A percentile compares a stretch with the other conserved stretches of the same genome.
These are phyloP conservation scores for Fusarium annulatum DNA, from an alignment of 2,329 filamentous ascomycete genomes.

Conservation along the genomic window DNA sequence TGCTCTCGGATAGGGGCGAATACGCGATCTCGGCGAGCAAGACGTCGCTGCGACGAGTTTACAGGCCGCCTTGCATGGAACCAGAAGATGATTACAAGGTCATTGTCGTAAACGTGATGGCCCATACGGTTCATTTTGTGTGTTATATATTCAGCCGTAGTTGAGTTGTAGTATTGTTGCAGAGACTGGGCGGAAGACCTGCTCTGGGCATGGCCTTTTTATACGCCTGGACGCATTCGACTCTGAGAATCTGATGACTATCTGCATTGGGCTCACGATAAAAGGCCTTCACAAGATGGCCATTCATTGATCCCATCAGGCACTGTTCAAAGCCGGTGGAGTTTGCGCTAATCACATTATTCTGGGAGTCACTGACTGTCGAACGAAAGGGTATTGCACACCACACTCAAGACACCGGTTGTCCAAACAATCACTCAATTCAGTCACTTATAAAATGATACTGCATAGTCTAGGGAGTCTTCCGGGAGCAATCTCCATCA, in stretches of 20 bases:
- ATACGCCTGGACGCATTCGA: no score
- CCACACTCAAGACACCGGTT: neutral
- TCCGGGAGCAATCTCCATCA: rapidly evolving
- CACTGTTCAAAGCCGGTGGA: neutral
- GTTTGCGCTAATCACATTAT: rapidly evolving
- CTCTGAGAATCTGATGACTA: no score
- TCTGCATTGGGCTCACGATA: no score
- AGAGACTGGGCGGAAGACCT: neutral
- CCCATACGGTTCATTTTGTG: neutral
- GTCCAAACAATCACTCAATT: rapidly evolving
- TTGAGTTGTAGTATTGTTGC: rapidly evolving
- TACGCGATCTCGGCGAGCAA: neutral
- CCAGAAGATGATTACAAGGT: neutral
- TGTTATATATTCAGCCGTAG: neutral
- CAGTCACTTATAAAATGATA: neutral
- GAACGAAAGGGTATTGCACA: rapidly evolving
- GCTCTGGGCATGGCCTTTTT: rapidly evolving
- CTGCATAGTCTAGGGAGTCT: rapidly evolving
- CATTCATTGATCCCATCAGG: neutral
- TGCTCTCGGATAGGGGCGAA: neutral
- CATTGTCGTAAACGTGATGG: neutral
- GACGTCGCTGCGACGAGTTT: neutral
- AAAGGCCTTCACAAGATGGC: no score
- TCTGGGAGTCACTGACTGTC: neutral
- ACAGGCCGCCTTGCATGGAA: neutral